Conservation (phyloP, 2,329 filamentous ascomycete genomes). For the Apiospora sp. region DNA sequence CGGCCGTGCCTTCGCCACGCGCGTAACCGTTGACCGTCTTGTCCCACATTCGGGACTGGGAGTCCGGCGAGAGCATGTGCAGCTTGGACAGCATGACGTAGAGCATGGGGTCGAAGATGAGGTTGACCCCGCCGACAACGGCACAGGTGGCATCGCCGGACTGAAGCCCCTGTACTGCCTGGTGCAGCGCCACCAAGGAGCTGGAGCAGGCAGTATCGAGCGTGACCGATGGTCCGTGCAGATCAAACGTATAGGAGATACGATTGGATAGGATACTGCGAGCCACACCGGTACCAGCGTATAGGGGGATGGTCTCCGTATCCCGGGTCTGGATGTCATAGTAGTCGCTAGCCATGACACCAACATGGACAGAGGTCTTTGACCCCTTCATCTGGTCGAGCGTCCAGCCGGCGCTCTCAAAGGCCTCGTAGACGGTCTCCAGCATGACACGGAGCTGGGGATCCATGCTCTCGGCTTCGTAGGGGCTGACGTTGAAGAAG, state of each 20-base stretch:
- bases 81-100: slow-evolving; percentile 30
- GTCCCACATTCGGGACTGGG: slow-evolving; percentile 45
- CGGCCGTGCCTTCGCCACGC: slow-evolving; percentile 54
- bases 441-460: slow-evolving; percentile 26
- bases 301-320: not conserved
- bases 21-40: slow-evolving; percentile 53
- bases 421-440: slow-evolving; percentile 33
- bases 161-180: slow-evolving; percentile 36
- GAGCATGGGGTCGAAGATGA: slow-evolving; percentile 19
- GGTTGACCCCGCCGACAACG: slow-evolving; percentile 16
- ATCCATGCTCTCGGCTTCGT: slow-evolving; percentile 32
- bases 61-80: slow-evolving; percentile 36
- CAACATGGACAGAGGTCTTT: slow-evolving; percentile 31
- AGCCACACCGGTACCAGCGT: slow-evolving; percentile 34
- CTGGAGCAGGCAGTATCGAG: slow-evolving; percentile 44
- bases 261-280: slow-evolving; percentile 39
- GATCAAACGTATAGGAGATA: slow-evolving; percentile 42
- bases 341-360: slow-evolving; percentile 29
- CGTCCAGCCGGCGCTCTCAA: slow-evolving; percentile 32
- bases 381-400: slow-evolving; percentile 29
- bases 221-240: slow-evolving; percentile 39
- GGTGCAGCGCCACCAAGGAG: slow-evolving; percentile 40
- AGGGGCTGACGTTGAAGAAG: slow-evolving; percentile 35
- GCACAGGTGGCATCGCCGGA: slow-evolving; percentile 32
- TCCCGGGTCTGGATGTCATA: not conserved